phyloP scores from a whole-genome alignment of 2,329 filamentous ascomycete genomes.

The Ceratocystis colombiana region DNA sequence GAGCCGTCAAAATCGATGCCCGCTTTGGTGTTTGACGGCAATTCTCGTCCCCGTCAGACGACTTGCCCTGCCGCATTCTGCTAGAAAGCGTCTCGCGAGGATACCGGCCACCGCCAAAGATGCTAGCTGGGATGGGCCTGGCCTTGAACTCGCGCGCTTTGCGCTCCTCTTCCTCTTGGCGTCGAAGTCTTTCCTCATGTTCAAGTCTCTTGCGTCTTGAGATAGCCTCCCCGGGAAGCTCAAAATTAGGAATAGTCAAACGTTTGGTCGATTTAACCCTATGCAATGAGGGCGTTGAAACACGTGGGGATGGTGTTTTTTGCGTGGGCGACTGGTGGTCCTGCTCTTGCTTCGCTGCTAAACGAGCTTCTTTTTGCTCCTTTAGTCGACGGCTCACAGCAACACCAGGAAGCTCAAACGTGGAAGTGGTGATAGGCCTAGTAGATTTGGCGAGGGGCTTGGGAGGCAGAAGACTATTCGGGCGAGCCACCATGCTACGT shows the following conservation, averaged over 20 bases:
- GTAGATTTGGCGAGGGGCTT: constrained; percentile 43
- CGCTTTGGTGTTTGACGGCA: constrained; percentile 26
- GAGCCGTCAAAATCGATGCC: constrained; percentile 25
- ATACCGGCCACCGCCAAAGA: constrained; percentile 34
- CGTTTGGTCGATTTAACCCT: constrained; percentile 43
- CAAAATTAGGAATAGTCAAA: constrained; percentile 48
- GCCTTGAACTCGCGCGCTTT: constrained; percentile 56
- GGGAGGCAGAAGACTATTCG: constrained; percentile 38
- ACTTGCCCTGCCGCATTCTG: constrained; percentile 43
- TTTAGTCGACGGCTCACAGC: constrained; percentile 48
- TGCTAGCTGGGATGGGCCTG: constrained; percentile 42
- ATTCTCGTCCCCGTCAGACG: constrained; percentile 29
- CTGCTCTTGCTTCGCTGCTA: constrained; percentile 27
- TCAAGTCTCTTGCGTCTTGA: constrained; percentile 47
- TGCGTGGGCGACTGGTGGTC: constrained; percentile 32
- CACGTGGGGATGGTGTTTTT: constrained; percentile 32
- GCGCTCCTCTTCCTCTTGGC: constrained; percentile 50
- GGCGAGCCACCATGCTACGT: constrained; percentile 31
- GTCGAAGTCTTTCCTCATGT: constrained; percentile 44
- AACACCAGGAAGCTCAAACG: constrained; percentile 54
- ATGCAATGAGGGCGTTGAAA: constrained; percentile 27
- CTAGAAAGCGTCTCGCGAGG: constrained; percentile 51
- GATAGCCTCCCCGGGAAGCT: constrained; percentile 54
- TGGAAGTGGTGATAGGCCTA: constrained; percentile 45
- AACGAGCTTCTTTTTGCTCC: constrained; percentile 49